phyloP scores from a whole-genome alignment of 2,329 filamentous ascomycete genomes.

The Paracoccidioides lutzii region DNA sequence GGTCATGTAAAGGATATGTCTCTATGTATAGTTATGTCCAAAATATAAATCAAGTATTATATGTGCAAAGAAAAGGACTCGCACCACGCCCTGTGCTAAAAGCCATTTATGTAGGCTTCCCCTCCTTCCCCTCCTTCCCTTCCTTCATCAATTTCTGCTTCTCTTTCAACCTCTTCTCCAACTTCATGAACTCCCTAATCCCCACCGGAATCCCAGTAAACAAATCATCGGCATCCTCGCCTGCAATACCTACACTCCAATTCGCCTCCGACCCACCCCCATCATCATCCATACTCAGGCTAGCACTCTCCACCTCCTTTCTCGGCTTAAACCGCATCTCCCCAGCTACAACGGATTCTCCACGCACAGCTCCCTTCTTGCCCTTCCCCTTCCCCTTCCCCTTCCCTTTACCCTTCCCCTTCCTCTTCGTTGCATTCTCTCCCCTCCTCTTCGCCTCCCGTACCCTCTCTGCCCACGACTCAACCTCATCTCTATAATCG shows the following conservation, averaged over 20 bases:
- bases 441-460: conserved; percentile 44
- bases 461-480: conserved; percentile 64
- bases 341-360: background rate
- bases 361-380: background rate
- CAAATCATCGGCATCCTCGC: conserved; percentile 45
- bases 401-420: conserved; percentile 23
- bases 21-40: background rate
- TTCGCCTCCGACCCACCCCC: conserved; percentile 61
- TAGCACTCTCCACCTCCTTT: conserved; percentile 36
- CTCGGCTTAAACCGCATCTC: conserved; percentile 23
- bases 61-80: background rate
- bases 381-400: conserved; percentile 2
- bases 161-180: conserved; percentile 77
- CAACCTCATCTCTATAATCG: conserved; percentile 76
- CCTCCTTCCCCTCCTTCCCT: background rate
- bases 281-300: conserved; percentile 63
- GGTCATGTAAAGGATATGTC: background rate
- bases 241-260: conserved; percentile 37
- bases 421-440: conserved; percentile 21
- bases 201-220: conserved; percentile 78
- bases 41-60: background rate
- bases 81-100: too few relatives aligned
- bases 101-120: background rate
- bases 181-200: conserved; percentile 94
- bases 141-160: conserved; percentile 50